Evolutionary conservation across 2,329 filamentous ascomycete genomes (phyloP).

Genomic region (Aspergillus tanneri): DNA sequence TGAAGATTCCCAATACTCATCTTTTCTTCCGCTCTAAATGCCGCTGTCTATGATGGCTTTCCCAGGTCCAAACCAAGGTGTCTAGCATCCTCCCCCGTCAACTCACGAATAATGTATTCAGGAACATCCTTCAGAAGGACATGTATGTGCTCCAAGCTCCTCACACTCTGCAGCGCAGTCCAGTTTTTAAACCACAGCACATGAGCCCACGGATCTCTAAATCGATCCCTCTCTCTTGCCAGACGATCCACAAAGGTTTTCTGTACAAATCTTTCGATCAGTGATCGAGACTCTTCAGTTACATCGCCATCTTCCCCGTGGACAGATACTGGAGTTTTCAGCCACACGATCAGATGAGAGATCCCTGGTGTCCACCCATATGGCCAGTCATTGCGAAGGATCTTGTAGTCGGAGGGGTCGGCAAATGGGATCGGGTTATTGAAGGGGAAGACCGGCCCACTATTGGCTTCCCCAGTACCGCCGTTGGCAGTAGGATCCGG

Average conservation of each 20-base stretch:
- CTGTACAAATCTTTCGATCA: conserved; percentile 53
- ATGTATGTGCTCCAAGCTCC: conserved; percentile 59
- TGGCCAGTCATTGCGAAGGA: conserved; percentile 63
- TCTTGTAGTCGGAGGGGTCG: conserved; percentile 54
- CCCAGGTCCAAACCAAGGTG: background rate
- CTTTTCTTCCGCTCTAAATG: conserved; percentile 1
- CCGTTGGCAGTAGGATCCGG: conserved; percentile 23
- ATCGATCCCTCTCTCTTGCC: conserved; percentile 33
- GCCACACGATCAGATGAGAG: conserved; percentile 59
- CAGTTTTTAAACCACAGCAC: conserved; percentile 68
- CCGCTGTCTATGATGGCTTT: background rate
- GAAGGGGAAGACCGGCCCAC: conserved; percentile 42
- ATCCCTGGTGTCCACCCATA: conserved; percentile 59
- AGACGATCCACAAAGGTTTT: conserved; percentile 50
- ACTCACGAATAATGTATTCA: conserved; percentile 44
- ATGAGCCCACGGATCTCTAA: conserved; percentile 40
- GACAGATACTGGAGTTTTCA: conserved; percentile 51
- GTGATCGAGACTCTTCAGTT: conserved; percentile 48
- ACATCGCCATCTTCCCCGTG: conserved; percentile 50
- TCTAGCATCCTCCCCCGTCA: conserved; percentile 39
- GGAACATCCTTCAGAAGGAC: conserved; percentile 53
- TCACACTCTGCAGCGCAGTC: conserved; percentile 60
- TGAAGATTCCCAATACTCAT: conserved; percentile 22
- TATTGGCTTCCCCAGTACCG: conserved; percentile 24
- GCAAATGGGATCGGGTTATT: conserved; percentile 54